Evolutionary conservation across 2,329 filamentous ascomycete species (phyloP), one percentile per base, ranked within the genome.

Genomic region (Sporothrix inflata): DNA sequence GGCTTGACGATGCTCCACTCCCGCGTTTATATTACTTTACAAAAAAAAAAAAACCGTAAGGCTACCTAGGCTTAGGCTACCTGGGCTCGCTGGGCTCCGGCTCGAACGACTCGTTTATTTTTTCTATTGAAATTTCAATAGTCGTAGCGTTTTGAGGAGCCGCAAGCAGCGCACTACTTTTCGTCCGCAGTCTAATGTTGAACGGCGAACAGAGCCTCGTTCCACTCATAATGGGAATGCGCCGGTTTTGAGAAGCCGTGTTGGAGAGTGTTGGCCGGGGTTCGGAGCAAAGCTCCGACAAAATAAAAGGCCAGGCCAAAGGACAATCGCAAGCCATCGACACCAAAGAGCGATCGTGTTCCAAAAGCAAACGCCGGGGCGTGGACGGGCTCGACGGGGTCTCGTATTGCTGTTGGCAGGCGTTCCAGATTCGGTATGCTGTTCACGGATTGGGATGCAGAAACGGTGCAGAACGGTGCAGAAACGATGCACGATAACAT

Each of bases 171-270:
- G 51, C 11, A n/a, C n/a, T 8, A 21, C 14, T 47, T 47, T n/a
- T n/a, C n/a, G n/a, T n/a, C n/a, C n/a, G n/a, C n/a, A n/a, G 47
- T 51, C 47, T 51, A n/a, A n/a, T n/a, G n/a, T 19, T 51, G 4
- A 51, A 21, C 47, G 47, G 47, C 47, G 51, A 55, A 12, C 51
- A 55, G 51, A 55, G 51, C 51, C 51, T 55, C 51, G 51, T 51
- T 51, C 19, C 12, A 51, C 19, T 7, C 47, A 14, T 5, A 51
- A 51, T 51, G 19, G 9, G 19, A 51, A 51, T 51, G 19, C n/a
- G 19, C 3, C 16, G 14, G 12, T 49, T 49, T 49, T 53, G 45
- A 19, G 45, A 47, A 47, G 45, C 45, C 45, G 45, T 4, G 11
- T 47, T 47, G 45, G 45, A 19, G 45, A 3, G 19, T 21, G 19